Percentiles rank a stretch among this genome's conserved stretches.
These are phyloP conservation scores for Oidiodendron maius DNA, from an alignment of 495 filamentous ascomycete species.

Conservation along the genomic window DNA sequence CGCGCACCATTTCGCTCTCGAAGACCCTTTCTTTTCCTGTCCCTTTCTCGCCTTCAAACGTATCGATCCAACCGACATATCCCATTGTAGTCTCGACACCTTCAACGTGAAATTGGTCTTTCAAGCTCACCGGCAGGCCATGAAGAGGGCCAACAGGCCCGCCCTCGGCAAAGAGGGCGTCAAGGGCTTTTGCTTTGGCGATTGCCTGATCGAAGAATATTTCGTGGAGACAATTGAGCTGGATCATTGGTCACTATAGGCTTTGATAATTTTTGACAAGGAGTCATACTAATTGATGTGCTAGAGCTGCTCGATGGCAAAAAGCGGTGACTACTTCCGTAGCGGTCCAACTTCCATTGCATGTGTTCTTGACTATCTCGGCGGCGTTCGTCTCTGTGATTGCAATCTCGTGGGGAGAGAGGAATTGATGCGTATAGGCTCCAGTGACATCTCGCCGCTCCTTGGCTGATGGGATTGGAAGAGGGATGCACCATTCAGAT, in stretches of 20 bases:
- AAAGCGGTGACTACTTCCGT: conserved; percentile 36
- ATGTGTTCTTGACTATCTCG: conserved; percentile 41
- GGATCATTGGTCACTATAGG: too few species aligned
- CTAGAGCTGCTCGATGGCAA: conserved; percentile 47
- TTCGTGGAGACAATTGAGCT: conserved; percentile 57
- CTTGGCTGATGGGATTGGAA: conserved; percentile 37
- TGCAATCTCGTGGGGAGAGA: conserved; percentile 47
- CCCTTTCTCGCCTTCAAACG: conserved; percentile 41
- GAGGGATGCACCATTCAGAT: conserved; percentile 46
- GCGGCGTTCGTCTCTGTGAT: conserved; percentile 50
- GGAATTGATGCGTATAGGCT: conserved; percentile 49
- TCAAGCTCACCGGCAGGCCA: conserved; percentile 51
- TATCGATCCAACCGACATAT: conserved; percentile 35
- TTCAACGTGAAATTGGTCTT: conserved; percentile 45
- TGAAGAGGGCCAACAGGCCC: conserved; percentile 30
- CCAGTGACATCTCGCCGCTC: conserved; percentile 60
- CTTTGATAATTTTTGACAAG: too few species aligned
- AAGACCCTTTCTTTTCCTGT: conserved; percentile 28
- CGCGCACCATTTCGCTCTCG: conserved; percentile 22
- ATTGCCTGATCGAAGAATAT: conserved; percentile 62
- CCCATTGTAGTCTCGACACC: conserved; percentile 24
- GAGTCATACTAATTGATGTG: conserved; percentile 46
- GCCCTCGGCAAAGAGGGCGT: conserved; percentile 38
- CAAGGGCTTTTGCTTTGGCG: conserved; percentile 48
- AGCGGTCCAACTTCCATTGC: conserved; percentile 25